Conservation (phyloP, 2,329 filamentous ascomycete species). For the Colletotrichum musae region DNA sequence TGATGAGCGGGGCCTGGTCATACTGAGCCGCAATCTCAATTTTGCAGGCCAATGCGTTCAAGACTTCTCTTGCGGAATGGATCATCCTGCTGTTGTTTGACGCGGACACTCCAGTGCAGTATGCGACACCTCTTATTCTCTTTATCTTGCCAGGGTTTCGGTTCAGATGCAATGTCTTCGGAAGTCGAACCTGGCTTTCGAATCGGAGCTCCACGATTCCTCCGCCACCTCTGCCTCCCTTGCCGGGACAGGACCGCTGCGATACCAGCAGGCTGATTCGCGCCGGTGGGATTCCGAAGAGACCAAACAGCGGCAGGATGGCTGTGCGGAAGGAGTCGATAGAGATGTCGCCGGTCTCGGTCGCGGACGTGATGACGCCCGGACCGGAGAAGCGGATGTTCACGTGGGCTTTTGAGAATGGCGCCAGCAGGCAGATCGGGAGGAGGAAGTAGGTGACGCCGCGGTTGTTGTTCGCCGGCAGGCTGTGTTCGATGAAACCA, state of each 20-base stretch:
- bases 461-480: conserved; percentile 82
- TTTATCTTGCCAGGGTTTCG: conserved; percentile 88
- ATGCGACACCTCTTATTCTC: conserved; percentile 92
- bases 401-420: conserved; percentile 92
- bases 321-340: conserved; percentile 95
- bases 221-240: conserved; percentile 83
- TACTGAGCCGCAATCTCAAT: conserved; percentile 91
- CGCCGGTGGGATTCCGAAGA: conserved; percentile 85
- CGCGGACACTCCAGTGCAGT: conserved; percentile 90
- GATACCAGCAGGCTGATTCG: conserved; percentile 90
- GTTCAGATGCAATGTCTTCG: conserved; percentile 91
- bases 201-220: conserved; percentile 96
- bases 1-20: conserved; percentile 73
- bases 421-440: conserved; percentile 89
- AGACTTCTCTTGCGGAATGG: conserved; percentile 85
- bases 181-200: conserved; percentile 91
- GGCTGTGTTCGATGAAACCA: conserved; percentile 84
- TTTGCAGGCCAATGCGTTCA: conserved; percentile 89
- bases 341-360: conserved; percentile 86
- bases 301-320: conserved; percentile 88
- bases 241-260: conserved; percentile 82
- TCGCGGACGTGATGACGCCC: conserved; percentile 92
- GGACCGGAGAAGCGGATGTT: conserved; percentile 92
- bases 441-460: conserved; percentile 94
- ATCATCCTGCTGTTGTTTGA: conserved; percentile 98